A percentile compares a stretch with the other conserved stretches of the same genome.
phyloP scores from a whole-genome alignment of 768 basidiomycete genomes.

The Termitomyces sp. region DNA sequence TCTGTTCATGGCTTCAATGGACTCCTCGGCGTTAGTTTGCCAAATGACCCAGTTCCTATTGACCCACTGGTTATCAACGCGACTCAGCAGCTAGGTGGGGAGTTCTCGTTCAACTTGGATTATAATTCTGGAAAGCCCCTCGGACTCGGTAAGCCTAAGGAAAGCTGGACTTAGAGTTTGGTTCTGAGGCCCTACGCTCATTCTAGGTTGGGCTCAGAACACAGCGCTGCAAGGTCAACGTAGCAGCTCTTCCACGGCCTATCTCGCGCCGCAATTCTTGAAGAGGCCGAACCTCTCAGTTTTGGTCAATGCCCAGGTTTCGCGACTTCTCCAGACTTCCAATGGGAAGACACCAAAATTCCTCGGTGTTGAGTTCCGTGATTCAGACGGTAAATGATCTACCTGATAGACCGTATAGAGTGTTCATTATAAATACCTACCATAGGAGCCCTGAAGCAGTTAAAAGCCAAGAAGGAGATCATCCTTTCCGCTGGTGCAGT shows the following conservation, averaged over 20 bases:
- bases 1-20: slow-evolving; percentile 23
- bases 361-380: slow-evolving; percentile 1
- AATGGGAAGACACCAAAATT: neutral
- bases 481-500: slow-evolving; percentile 38
- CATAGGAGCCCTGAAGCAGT: neutral
- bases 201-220: slow-evolving; percentile 8
- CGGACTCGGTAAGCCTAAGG: neutral
- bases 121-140: slow-evolving; percentile 3
- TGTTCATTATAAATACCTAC: no score
- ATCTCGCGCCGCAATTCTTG: slow-evolving; percentile 8
- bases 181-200: neutral
- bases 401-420: no score
- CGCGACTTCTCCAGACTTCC: slow-evolving; percentile 8
- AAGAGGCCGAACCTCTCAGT: slow-evolving; percentile 10
- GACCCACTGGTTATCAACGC: slow-evolving; percentile 5
- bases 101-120: slow-evolving; percentile 3
- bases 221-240: slow-evolving; percentile 9
- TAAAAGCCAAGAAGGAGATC: slow-evolving; percentile 46
- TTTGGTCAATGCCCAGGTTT: slow-evolving; percentile 15
- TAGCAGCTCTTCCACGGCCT: slow-evolving; percentile 17
- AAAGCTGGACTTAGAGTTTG: neutral
- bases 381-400: neutral
- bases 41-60: slow-evolving; percentile 10
- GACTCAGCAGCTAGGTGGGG: slow-evolving; percentile 1
- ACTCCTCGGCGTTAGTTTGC: slow-evolving; percentile 16